Base-by-base conservation (phyloP, 306 rosid genomes). In the Fragaria vesca region DNA sequence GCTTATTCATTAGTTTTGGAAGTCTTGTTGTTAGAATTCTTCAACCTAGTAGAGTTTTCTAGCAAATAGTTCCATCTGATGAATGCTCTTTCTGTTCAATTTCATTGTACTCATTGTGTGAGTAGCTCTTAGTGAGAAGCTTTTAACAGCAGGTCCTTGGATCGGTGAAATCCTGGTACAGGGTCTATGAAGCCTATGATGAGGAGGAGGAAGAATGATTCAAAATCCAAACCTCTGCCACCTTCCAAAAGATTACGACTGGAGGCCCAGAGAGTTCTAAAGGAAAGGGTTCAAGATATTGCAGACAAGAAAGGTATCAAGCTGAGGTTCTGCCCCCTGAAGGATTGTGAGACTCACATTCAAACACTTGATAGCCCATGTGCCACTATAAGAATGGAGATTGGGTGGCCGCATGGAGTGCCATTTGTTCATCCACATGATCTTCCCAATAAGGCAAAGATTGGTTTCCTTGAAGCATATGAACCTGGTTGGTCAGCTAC, bases 371-470 rank as follows among this genome's bases (percentile, higher is more conserved):
- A 95, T 62, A 91, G 99, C 89, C 97, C 99, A 6, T 93, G 99
- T 87, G 97, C 99, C 54, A 89, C 72, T 81, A 87, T 86, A 83
- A 86, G 99, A 83, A 63, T 90, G 91, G 97, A 93, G 83, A 95
- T 95, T 36, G 98, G 94, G 70, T 95, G 97, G 99, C 99, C 99
- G 4, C 89, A 82, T 62, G 99, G 94, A 65, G 99, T 95, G 78
- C 99, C 99, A 73, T 95, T 95, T 79, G 99, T 95, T 57, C 99
- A 95, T 83, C 99, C 98, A 79, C 99, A 95, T 70, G 99, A 95
- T 86, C 86, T 95, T 66, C 99, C 99, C 20, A 95, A 95, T 62
- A 93, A 95, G 86, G 97, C 99, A 71, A 95, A 95, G 90, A 91
- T 95, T 71, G 96, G 94, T 80, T 95, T 95, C 79, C 97, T 93